phyloP scores from a whole-genome alignment of 1,284 basidiomycete species.

The Phellopilus nigrolimitatus region DNA sequence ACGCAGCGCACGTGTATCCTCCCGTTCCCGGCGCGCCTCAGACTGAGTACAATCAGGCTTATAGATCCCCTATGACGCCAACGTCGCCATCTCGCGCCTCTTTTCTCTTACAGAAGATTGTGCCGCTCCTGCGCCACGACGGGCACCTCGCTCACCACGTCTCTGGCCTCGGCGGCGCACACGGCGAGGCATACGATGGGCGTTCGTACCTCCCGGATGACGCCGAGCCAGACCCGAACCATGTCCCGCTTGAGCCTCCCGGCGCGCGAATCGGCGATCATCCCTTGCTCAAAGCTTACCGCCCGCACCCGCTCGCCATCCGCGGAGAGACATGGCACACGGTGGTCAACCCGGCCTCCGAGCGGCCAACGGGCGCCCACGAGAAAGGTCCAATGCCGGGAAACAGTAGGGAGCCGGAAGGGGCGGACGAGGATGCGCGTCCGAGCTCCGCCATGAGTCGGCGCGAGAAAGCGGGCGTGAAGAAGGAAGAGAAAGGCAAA shows the following conservation, averaged over 20 bases:
- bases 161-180: slow-evolving; percentile 14
- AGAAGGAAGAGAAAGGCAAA: slow-evolving; percentile 11
- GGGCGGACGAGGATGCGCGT: neutral
- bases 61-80: too few species aligned
- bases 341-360: neutral
- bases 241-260: slow-evolving; percentile 7
- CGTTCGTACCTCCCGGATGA: slow-evolving; percentile 19
- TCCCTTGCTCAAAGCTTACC: neutral
- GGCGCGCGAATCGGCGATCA: slow-evolving; percentile 17
- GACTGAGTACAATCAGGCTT: neutral
- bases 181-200: slow-evolving; percentile 15
- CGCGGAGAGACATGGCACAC: slow-evolving; percentile 10
- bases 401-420: neutral
- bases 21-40: neutral
- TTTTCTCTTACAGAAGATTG: neutral
- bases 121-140: slow-evolving; percentile 11
- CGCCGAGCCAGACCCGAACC: slow-evolving; percentile 7
- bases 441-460: neutral
- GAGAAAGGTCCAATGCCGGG: too few species aligned
- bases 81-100: neutral
- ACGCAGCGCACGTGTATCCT: neutral
- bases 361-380: neutral
- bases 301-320: slow-evolving; percentile 9
- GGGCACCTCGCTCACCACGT: slow-evolving; percentile 15
- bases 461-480: neutral